phyloP scores from a whole-genome alignment of 345 rosid genomes.

The Citrus sinensis region DNA sequence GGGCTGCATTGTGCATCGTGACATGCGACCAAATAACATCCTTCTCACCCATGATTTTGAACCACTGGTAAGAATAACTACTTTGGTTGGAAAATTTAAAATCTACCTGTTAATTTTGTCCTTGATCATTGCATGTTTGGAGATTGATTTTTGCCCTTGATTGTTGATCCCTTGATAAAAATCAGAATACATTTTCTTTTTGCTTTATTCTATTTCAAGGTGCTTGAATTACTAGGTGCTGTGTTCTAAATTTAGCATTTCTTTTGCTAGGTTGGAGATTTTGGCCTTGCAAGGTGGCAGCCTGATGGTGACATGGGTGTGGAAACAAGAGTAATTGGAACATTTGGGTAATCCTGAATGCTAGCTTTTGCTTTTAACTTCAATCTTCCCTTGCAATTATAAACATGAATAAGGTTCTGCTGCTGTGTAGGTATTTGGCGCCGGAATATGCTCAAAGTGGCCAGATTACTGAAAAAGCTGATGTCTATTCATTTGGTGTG shows the following conservation, averaged over 20 bases:
- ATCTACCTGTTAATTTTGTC: neutral
- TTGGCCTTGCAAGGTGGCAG: constrained; percentile 99
- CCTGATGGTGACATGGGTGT: constrained; percentile 98
- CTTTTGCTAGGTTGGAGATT: constrained; percentile 82
- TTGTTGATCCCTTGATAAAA: neutral
- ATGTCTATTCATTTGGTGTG: constrained; percentile 96
- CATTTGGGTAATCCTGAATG: constrained; percentile 70
- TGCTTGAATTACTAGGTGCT: neutral
- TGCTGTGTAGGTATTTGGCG: constrained; percentile 82
- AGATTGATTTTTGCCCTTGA: neutral
- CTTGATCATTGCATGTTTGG: neutral
- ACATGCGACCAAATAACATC: constrained; percentile 98
- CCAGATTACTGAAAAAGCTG: constrained; percentile 96
- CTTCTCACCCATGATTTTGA: constrained; percentile 98
- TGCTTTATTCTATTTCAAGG: neutral
- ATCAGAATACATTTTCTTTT: neutral
- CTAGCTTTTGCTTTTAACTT: constrained; percentile 11
- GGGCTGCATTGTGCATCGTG: constrained; percentile 99
- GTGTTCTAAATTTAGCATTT: constrained; percentile 6
- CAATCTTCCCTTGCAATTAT: neutral
- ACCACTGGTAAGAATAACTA: constrained; percentile 63
- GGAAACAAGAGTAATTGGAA: constrained; percentile 96
- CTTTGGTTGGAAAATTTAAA: neutral
- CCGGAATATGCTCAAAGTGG: constrained; percentile 99
- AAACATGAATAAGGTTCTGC: constrained; percentile 1